phyloP scores from a whole-genome alignment of 2,329 filamentous ascomycete species.

The Alternaria atra region DNA sequence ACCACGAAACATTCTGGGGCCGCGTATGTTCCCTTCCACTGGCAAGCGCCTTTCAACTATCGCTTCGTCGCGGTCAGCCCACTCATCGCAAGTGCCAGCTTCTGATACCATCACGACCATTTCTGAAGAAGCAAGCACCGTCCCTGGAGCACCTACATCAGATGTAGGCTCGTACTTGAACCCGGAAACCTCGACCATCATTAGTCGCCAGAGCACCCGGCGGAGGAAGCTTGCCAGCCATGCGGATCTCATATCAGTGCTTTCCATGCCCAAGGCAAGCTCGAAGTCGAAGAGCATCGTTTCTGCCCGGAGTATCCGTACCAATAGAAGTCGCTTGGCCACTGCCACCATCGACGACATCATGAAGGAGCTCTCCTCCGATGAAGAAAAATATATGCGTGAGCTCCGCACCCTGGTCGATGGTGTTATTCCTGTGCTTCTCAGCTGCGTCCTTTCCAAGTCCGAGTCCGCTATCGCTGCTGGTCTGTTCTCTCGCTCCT shows the following conservation, averaged over 20 bases:
- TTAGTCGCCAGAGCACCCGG: conserved; percentile 60
- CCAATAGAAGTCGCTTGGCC: conserved; percentile 71
- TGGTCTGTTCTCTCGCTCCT: conserved; percentile 71
- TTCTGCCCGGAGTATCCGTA: conserved; percentile 80
- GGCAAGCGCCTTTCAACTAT: conserved; percentile 68
- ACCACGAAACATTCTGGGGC: conserved; percentile 51
- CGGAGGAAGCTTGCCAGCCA: conserved; percentile 82
- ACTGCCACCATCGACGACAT: conserved; percentile 78
- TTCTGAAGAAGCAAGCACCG: conserved; percentile 26
- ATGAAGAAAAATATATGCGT: conserved; percentile 87
- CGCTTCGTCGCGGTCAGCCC: conserved; percentile 59
- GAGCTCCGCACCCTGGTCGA: conserved; percentile 94
- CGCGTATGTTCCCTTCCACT: conserved; percentile 61
- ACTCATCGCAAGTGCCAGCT: conserved; percentile 36
- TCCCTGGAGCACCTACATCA: conserved; percentile 36
- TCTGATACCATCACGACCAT: conserved; percentile 37
- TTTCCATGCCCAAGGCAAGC: conserved; percentile 74
- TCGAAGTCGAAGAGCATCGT: conserved; percentile 74
- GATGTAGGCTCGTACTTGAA: conserved; percentile 42
- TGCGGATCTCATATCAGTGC: conserved; percentile 90
- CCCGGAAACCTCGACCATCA: conserved; percentile 47
- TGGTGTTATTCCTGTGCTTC: conserved; percentile 90
- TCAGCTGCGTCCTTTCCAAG: conserved; percentile 83
- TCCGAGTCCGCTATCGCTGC: conserved; percentile 70
- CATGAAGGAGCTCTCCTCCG: conserved; percentile 79